A percentile compares a stretch with the other conserved stretches of the same genome.
Conservation (phyloP, 2,329 filamentous ascomycete species). For the Didymella arachidicola region DNA sequence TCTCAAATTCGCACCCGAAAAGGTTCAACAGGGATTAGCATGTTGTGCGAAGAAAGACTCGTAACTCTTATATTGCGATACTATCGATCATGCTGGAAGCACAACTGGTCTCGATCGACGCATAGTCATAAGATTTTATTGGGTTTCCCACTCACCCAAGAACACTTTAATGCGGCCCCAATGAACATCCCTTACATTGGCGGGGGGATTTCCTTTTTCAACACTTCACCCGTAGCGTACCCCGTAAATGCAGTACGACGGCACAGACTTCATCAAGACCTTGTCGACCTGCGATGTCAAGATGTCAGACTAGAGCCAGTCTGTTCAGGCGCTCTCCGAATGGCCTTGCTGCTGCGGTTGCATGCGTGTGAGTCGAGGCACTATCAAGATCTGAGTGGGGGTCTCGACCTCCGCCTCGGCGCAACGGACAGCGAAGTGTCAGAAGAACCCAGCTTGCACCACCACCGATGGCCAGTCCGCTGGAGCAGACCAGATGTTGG, state of each 20-base stretch:
- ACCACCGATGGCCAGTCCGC: too few relatives aligned
- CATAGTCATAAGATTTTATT: not conserved
- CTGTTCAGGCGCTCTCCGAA: not conserved
- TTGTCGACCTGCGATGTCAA: too few relatives aligned
- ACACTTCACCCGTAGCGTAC: not conserved
- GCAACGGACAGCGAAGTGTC: too few relatives aligned
- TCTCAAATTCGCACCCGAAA: not conserved
- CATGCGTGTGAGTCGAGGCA: not conserved
- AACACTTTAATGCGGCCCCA: not conserved
- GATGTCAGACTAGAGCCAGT: not conserved
- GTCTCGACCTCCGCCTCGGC: not conserved
- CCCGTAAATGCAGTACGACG: not conserved
- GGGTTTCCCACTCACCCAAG: not conserved
- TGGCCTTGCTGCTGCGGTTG: not conserved
- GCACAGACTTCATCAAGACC: not conserved
- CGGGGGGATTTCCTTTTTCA: not conserved
- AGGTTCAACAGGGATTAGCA: not conserved
- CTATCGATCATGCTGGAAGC: not conserved
- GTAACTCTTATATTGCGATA: not conserved
- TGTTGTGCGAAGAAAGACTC: not conserved
- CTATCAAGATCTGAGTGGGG: not conserved
- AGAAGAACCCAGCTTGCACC: not conserved
- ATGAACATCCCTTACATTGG: not conserved
- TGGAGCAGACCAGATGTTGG: too few relatives aligned
- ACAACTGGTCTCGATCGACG: not conserved